Base-by-base conservation (phyloP, 1,139 yeast genomes). In the Blastobotrys petasosporus region DNA sequence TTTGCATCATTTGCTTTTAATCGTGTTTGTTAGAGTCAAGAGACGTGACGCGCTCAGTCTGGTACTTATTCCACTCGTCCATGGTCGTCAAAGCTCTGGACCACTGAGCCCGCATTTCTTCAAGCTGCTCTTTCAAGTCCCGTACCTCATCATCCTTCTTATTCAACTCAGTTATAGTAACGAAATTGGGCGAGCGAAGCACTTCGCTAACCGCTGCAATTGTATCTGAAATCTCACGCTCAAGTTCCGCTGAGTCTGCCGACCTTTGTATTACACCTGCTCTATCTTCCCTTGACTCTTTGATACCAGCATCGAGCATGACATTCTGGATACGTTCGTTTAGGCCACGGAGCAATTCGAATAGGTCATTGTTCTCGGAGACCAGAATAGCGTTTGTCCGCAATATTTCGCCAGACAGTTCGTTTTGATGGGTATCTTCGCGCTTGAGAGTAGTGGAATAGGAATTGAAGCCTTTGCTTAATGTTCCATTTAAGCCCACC, bases 31-130 rank as follows among this genome's bases (percentile, higher is more conserved):
- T n/a, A n/a, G n/a, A n/a, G n/a, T n/a, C n/a, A n/a, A n/a, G 13
- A 10, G 41, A 13, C 10, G 17, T 16, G 20, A 36, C 15, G 38
- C 48, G 45, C 36, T 29, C 35, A n/a, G 45, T 51, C 12, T 57
- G 42, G 31, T 58, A 57, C 28, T 49, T 44, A 37, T 54, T 58
- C 64, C 64, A 61, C 33, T 60, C 60, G 25, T 61, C 63, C 61
- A 60, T 60, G 2, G 63, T 60, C 37, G 54, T 49, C 28, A 60
- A 45, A 0, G 64, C 63, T 36, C 50, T 49, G 34, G 56, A 53
- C 64, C 64, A 61, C 38, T 57, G 59, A 10, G 48, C 55, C 3
- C 61, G 58, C 37, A 55, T 50, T 32, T 56, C 59, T 15, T 48
- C 44, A n/a, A 61, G 48, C 48, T 59, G 58, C 10, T 49, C 52